phyloP scores from a whole-genome alignment of 2,329 filamentous ascomycete genomes.

The Fusarium siculi region DNA sequence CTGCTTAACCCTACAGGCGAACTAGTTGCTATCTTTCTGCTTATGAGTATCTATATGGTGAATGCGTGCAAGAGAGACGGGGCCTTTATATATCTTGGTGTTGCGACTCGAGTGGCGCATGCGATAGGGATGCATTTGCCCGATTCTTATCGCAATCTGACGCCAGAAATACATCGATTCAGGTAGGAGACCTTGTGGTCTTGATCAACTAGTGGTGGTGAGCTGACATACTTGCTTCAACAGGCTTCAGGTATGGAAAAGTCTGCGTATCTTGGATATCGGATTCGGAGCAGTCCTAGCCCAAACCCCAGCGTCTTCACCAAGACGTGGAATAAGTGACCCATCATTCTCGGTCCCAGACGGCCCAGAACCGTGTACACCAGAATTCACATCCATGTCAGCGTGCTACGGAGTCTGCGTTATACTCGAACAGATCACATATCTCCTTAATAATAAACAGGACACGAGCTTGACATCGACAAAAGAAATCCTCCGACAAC shows the following conservation, averaged over 20 bases:
- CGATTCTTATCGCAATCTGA: neutral
- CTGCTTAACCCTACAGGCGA: neutral
- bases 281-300: neutral
- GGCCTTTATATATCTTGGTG: neutral
- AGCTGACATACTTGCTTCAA: too few relatives aligned
- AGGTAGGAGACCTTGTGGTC: neutral
- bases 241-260: slow-evolving; percentile 2
- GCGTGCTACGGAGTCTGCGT: neutral
- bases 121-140: neutral
- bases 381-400: neutral
- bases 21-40: neutral
- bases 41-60: neutral
- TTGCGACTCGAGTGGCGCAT: neutral
- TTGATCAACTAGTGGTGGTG: too few relatives aligned
- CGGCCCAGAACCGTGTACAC: fast-evolving
- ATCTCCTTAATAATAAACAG: neutral
- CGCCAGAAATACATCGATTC: neutral
- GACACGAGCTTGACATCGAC: neutral
- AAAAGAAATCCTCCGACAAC: neutral
- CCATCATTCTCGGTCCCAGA: neutral
- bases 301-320: neutral
- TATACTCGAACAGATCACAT: neutral
- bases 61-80: neutral
- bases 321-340: neutral
- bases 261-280: neutral